Base-by-base conservation (phyloP, 2,329 filamentous ascomycete genomes). In the Exserohilum rostratum region DNA sequence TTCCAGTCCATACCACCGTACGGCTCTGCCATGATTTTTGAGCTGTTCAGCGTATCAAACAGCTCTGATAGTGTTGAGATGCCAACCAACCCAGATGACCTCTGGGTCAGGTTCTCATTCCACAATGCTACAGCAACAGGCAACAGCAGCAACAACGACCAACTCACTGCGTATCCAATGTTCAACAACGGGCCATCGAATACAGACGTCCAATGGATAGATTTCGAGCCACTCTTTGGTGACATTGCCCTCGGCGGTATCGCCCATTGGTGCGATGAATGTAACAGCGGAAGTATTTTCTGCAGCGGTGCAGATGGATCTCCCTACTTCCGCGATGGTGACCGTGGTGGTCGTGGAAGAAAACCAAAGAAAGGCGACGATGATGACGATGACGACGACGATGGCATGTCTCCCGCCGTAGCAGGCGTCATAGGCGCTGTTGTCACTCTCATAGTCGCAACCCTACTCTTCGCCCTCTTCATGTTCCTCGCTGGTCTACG, bases 401-500 rank as follows among this genome's bases (percentile, higher is more conserved):
- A 30, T 6, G 50, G 57, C 5, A 51, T 83, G 17, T 69, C 70
- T 2, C 80, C 81, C 1, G 76, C 72, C 1, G 76, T 83, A 17
- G 82, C 79, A 3, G 84, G 84, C 6, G 80, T 82, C n/a, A 81
- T 86, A 44, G 84, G 84, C 27, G 83, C 82, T 0, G 66, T 82
- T 22, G 76, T 85, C 15, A 79, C 82, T 1, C 71, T 86, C 11
- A 79, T 66, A 2, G 70, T 82, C 1, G 69, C 80, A 0, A 77
- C 65, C 1, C 39, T 83, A 0, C 40, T 82, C 18, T 77, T 77
- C 34, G 71, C 69, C 0, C 46, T 77, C 45, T 73, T 76, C 20
- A 76, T 82, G 68, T 58, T 81, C 1, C 27, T 82, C 9, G 79
- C 73, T 15, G 79, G 81, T 3, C 50, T 81, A n/a, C 75, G 81